Evolutionary conservation across 2,329 filamentous ascomycete species (phyloP).

Genomic region (Nannizzia gypsea): DNA sequence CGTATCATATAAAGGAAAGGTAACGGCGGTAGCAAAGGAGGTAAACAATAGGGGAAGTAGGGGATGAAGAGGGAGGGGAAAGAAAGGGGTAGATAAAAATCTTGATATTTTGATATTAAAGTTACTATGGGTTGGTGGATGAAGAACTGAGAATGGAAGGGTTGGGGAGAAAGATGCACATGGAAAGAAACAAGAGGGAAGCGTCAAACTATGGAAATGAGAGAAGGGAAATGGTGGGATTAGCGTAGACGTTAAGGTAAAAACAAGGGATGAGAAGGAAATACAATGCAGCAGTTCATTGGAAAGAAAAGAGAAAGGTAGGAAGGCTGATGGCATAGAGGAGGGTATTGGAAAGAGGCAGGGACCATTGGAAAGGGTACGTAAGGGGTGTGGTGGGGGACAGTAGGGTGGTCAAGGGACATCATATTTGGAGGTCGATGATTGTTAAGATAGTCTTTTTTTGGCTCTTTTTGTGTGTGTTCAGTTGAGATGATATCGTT

Average conservation of each 20-base stretch:
- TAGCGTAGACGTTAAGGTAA: not conserved
- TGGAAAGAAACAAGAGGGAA: not conserved
- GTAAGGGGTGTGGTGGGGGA: not conserved
- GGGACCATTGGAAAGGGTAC: not conserved
- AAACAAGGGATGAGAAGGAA: not conserved
- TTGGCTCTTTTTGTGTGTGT: not conserved
- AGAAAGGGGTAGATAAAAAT: constrained; percentile 7
- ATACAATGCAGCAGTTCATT: not conserved
- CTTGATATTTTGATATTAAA: constrained; percentile 8
- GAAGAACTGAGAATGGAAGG: not conserved
- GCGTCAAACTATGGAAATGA: not conserved
- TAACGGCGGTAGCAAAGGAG: not conserved
- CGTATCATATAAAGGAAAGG: not conserved
- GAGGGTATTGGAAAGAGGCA: no score
- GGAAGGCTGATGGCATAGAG: no score
- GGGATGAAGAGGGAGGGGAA: constrained; percentile 11
- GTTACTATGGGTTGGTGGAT: constrained; percentile 4
- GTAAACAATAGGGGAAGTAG: not conserved
- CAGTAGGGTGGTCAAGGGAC: not conserved
- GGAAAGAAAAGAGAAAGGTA: not conserved
- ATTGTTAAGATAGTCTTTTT: not conserved
- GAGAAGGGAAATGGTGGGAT: not conserved
- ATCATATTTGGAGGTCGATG: not conserved
- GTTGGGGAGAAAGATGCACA: not conserved
- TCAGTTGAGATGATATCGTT: constrained; percentile 1